phyloP scores from a whole-genome alignment of 139 green algal genomes.

The Ettlia oleoabundans region DNA sequence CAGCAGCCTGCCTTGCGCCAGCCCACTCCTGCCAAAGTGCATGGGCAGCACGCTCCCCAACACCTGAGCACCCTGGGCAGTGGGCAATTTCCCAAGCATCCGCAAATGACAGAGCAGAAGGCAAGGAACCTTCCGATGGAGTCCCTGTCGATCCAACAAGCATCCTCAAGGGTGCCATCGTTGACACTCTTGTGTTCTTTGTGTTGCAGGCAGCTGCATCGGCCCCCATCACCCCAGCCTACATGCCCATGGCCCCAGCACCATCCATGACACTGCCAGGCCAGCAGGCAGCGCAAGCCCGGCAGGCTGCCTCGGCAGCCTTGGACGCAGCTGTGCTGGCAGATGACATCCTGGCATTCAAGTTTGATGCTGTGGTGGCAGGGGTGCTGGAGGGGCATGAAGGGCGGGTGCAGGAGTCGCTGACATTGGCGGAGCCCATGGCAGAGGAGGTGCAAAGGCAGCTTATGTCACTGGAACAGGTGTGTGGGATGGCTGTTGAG shows the following conservation, averaged over 20 bases:
- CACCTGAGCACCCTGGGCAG: neutral
- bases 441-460: conserved; percentile 16
- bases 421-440: neutral
- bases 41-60: too few species aligned
- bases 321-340: too few species aligned
- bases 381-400: conserved; percentile 3
- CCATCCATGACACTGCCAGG: neutral
- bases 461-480: conserved; percentile 23
- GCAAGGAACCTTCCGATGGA: too few species aligned
- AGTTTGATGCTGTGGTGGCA: neutral
- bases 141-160: too few species aligned
- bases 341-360: neutral
- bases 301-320: too few species aligned
- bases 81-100: neutral
- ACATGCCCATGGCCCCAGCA: neutral
- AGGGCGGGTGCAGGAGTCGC: neutral
- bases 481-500: neutral
- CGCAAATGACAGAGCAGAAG: neutral
- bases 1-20: too few species aligned
- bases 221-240: neutral
- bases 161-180: too few species aligned
- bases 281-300: neutral
- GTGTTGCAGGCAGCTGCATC: neutral
- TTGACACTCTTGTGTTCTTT: too few species aligned
- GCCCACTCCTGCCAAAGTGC: too few species aligned